phyloP scores from a whole-genome alignment of 495 filamentous ascomycete genomes.

The Xylaria sp. region DNA sequence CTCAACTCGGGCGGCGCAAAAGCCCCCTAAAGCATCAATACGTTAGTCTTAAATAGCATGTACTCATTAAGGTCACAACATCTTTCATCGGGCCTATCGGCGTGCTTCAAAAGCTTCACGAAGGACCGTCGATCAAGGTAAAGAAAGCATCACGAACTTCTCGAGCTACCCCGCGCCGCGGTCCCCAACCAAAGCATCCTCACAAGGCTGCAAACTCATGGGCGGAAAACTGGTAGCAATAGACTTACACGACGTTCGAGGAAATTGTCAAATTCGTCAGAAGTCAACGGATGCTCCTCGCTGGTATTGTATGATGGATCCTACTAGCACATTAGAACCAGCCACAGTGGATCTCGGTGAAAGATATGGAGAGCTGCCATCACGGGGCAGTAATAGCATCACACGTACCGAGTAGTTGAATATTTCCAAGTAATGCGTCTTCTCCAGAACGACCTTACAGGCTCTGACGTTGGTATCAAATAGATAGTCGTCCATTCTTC shows the following conservation, averaged over 20 bases:
- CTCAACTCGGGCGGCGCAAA: slow-evolving; percentile 53
- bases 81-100: neutral
- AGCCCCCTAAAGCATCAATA: slow-evolving; percentile 46
- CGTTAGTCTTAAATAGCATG: slow-evolving; percentile 7
- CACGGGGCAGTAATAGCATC: neutral
- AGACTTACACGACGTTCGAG: slow-evolving; percentile 53
- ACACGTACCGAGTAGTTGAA: slow-evolving; percentile 60
- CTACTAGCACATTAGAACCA: slow-evolving; percentile 6
- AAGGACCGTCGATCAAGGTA: neutral
- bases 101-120: neutral
- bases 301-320: slow-evolving; percentile 43
- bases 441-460: slow-evolving; percentile 54
- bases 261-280: slow-evolving; percentile 63
- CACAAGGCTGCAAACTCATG: neutral
- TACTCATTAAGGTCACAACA: too few relatives aligned
- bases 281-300: slow-evolving; percentile 56
- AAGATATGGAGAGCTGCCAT: neutral
- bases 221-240: neutral
- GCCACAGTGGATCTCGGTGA: neutral
- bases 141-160: neutral
- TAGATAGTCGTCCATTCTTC: slow-evolving; percentile 62
- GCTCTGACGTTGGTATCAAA: slow-evolving; percentile 51
- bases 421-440: slow-evolving; percentile 61
- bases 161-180: neutral
- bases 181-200: neutral